Conservation (phyloP, 2,329 filamentous ascomycete genomes). For the Fonsecaea multimorphosa region DNA sequence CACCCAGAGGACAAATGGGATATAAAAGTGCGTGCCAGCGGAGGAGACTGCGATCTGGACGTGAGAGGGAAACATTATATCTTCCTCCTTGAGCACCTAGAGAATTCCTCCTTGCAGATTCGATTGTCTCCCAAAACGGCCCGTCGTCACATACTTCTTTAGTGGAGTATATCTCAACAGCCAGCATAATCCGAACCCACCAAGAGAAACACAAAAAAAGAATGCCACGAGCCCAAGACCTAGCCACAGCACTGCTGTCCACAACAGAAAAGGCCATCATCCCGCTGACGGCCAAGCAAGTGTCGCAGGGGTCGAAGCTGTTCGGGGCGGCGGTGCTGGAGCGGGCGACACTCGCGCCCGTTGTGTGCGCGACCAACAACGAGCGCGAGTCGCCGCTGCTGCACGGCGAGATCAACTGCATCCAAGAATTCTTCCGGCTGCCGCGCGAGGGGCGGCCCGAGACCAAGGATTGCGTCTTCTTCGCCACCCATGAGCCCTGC, state of each 20-base stretch:
- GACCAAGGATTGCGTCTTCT: slow-evolving; percentile 61
- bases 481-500: slow-evolving; percentile 66
- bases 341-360: slow-evolving; percentile 49
- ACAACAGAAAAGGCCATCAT: slow-evolving; percentile 54
- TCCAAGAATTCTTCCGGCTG: slow-evolving; percentile 62
- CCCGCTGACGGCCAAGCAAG: slow-evolving; percentile 58
- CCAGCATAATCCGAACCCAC: too few relatives aligned
- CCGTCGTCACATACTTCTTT: too few relatives aligned
- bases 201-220: background rate
- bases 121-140: too few relatives aligned
- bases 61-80: too few relatives aligned
- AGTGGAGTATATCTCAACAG: too few relatives aligned
- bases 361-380: slow-evolving; percentile 63
- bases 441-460: slow-evolving; percentile 48
- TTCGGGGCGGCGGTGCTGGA: slow-evolving; percentile 64
- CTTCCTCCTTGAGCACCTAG: too few relatives aligned
- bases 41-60: too few relatives aligned
- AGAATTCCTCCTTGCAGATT: too few relatives aligned
- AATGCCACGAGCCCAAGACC: slow-evolving; percentile 9
- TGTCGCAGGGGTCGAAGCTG: slow-evolving; percentile 61
- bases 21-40: background rate
- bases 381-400: slow-evolving; percentile 62
- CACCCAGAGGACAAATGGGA: background rate
- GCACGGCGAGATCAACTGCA: slow-evolving; percentile 67
- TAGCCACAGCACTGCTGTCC: slow-evolving; percentile 29